Evolutionary conservation across 1,139 yeast species (phyloP).

Genomic region (Lodderomyces metapsilosis): DNA sequence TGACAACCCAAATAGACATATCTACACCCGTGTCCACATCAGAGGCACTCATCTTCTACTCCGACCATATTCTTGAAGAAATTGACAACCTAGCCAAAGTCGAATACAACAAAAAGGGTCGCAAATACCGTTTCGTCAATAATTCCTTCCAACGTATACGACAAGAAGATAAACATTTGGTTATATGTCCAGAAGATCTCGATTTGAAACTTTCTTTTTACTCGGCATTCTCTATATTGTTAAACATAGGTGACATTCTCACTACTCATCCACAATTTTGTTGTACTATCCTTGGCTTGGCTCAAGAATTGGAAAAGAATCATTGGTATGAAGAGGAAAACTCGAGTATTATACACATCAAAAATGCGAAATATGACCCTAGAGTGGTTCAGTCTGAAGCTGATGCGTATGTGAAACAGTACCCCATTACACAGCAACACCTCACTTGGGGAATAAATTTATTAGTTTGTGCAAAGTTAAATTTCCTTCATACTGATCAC

Average conservation of each 20-base stretch:
- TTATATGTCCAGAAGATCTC: constrained; percentile 38
- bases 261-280: constrained; percentile 42
- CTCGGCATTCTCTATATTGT: constrained; percentile 45
- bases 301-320: constrained; percentile 47
- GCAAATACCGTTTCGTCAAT: constrained; percentile 51
- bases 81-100: constrained; percentile 33
- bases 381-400: constrained; percentile 19
- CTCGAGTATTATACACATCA: constrained; percentile 41
- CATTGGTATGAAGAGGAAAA: constrained; percentile 52
- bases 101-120: constrained; percentile 50
- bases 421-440: constrained; percentile 28
- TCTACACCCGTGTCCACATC: constrained; percentile 14
- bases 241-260: constrained; percentile 35
- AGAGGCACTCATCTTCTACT: constrained; percentile 28
- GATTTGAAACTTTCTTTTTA: constrained; percentile 36
- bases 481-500: constrained; percentile 58
- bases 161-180: constrained; percentile 51
- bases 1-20: background rate
- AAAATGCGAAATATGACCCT: constrained; percentile 33
- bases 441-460: constrained; percentile 44
- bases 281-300: constrained; percentile 49
- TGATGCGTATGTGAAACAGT: constrained; percentile 11
- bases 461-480: constrained; percentile 47
- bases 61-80: constrained; percentile 27
- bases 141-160: constrained; percentile 50